phyloP scores from a whole-genome alignment of 148 eudicot genomes.

The Persicaria maculosa region DNA sequence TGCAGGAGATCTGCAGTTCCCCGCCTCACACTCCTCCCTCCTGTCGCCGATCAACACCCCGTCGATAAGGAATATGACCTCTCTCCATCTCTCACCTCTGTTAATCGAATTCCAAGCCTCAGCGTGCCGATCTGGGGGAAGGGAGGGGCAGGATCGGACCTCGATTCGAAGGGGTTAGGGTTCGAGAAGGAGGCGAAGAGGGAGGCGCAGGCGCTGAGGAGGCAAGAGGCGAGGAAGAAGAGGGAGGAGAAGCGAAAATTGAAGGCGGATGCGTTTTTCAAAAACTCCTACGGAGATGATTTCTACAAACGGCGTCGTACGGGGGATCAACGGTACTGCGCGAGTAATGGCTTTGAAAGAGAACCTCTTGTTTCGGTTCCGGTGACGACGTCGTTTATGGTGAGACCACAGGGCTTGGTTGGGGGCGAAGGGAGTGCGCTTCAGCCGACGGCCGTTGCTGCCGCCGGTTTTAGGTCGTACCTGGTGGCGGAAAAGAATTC shows the following conservation, averaged over 20 bases:
- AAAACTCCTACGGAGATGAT: neutral
- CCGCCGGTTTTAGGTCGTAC: constrained; percentile 10
- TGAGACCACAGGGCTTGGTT: neutral
- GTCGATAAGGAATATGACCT: no score
- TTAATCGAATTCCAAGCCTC: neutral
- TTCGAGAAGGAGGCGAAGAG: neutral
- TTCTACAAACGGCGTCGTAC: constrained; percentile 1
- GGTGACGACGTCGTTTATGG: neutral
- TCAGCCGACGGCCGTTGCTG: constrained; percentile 3
- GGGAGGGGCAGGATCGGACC: constrained; percentile 2
- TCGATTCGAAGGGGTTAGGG: neutral
- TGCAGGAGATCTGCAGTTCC: no score
- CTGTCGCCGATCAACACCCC: no score
- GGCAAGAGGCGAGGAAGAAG: constrained; percentile 37
- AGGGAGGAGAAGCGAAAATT: constrained; percentile 37
- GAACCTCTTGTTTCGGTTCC: neutral
- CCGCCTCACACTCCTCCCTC: no score
- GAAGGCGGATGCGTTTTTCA: neutral
- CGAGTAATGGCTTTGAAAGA: neutral
- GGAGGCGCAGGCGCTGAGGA: constrained; percentile 23
- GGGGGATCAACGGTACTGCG: no score
- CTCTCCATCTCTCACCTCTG: no score
- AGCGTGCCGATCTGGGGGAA: neutral
- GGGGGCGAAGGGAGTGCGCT: neutral
- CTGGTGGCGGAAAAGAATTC: neutral